phyloP scores from a whole-genome alignment of 495 filamentous ascomycete species.

The Aspergillus incahuasiensis region DNA sequence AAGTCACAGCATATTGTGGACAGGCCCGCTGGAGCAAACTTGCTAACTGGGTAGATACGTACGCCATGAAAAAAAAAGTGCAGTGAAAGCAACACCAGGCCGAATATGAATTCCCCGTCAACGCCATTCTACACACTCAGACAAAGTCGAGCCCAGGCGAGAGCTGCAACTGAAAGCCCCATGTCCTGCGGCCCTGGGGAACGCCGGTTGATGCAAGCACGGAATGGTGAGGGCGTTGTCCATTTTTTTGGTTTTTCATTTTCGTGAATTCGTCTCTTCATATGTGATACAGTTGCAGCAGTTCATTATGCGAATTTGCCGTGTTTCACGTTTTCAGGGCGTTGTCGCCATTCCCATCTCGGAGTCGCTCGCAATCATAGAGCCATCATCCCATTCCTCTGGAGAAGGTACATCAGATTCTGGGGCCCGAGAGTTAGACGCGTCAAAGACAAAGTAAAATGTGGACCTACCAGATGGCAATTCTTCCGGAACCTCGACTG shows the following conservation, averaged over 20 bases:
- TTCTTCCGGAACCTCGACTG: constrained; percentile 36
- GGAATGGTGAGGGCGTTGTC: background rate
- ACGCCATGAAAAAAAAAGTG: constrained; percentile 4
- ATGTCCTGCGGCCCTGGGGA: constrained; percentile 5
- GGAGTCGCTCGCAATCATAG: constrained; percentile 40
- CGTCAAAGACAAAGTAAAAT: too few species aligned
- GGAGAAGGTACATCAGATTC: constrained; percentile 40
- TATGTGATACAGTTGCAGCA: constrained; percentile 24
- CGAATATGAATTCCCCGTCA: background rate
- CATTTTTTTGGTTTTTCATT: constrained; percentile 1
- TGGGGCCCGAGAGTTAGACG: constrained; percentile 25
- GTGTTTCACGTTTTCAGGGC: constrained; percentile 20
- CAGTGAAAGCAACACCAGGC: background rate
- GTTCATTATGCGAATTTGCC: constrained; percentile 2
- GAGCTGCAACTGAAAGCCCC: constrained; percentile 9
- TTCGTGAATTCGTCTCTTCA: constrained; percentile 28
- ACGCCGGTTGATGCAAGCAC: constrained; percentile 28
- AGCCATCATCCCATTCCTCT: constrained; percentile 45
- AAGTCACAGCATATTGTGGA: background rate
- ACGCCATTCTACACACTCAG: constrained; percentile 2
- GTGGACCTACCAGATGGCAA: constrained; percentile 36
- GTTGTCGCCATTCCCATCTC: constrained; percentile 37
- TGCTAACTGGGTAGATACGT: constrained; percentile 4
- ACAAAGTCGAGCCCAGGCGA: constrained; percentile 13
- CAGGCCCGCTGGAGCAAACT: background rate